Percentiles rank a stretch among this genome's conserved stretches.
These are phyloP conservation scores for Sesbania bispinosa DNA, from an alignment of 306 rosid species.

Conservation along the genomic window DNA sequence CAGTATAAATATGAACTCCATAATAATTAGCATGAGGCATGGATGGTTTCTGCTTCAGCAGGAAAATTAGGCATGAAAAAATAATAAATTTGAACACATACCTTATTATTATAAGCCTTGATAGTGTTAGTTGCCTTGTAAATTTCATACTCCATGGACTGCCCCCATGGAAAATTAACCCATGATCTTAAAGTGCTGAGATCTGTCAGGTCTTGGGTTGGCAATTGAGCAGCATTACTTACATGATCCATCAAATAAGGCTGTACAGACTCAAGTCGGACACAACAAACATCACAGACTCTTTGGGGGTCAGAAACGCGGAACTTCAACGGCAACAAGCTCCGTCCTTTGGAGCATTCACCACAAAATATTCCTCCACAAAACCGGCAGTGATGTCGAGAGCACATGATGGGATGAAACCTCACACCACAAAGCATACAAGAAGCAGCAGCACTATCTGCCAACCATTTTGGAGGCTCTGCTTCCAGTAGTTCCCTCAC, in stretches of 20 bases:
- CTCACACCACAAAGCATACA: conserved; percentile 93
- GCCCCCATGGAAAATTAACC: conserved; percentile 96
- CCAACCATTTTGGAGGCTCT: conserved; percentile 94
- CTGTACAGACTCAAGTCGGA: conserved; percentile 82
- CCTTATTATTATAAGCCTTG: conserved; percentile 62
- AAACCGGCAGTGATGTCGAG: conserved; percentile 95
- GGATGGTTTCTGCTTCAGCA: background rate
- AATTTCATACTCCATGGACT: conserved; percentile 90
- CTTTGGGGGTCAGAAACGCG: conserved; percentile 80
- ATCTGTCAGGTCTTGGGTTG: conserved; percentile 87
- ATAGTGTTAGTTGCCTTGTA: conserved; percentile 83
- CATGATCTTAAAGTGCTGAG: conserved; percentile 91
- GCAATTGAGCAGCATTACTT: conserved; percentile 89
- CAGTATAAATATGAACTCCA: background rate
- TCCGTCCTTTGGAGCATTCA: conserved; percentile 83
- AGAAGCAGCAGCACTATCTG: conserved; percentile 83
- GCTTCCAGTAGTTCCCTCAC: conserved; percentile 71
- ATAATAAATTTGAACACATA: conserved; percentile 12
- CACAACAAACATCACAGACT: conserved; percentile 93
- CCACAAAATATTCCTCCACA: conserved; percentile 98
- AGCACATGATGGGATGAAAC: conserved; percentile 94
- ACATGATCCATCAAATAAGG: conserved; percentile 88
- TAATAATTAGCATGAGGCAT: background rate
- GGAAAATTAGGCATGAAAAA: conserved; percentile 9
- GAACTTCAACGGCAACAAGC: conserved; percentile 79